These are phyloP conservation scores for Drosera capensis DNA, from an alignment of 148 eudicot species.

Conservation along the genomic window DNA sequence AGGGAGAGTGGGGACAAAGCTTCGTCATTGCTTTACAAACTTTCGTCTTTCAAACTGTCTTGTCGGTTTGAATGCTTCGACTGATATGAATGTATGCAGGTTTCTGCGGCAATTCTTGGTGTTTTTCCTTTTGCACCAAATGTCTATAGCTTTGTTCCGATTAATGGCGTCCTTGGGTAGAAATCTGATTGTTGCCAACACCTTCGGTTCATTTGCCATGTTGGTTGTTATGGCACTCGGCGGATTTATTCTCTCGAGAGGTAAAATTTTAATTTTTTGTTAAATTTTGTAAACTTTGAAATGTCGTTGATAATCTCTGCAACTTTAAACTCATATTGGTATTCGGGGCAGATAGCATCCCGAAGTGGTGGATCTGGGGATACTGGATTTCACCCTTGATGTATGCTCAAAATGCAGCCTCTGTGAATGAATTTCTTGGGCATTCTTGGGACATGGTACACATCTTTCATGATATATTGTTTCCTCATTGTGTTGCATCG, in stretches of 20 bases:
- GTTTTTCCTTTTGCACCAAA: conserved; percentile 76
- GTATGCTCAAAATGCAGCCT: conserved; percentile 99
- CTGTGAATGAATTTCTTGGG: conserved; percentile 89
- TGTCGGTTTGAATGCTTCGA: not conserved
- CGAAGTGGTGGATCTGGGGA: conserved; percentile 87
- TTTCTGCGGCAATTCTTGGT: conserved; percentile 54
- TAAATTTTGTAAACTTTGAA: too few species aligned
- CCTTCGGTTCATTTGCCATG: conserved; percentile 91
- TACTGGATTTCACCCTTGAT: conserved; percentile 97
- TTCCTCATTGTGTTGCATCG: not conserved
- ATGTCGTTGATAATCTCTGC: not conserved
- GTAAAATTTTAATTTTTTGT: conserved; percentile 13
- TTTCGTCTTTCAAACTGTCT: not conserved
- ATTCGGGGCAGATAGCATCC: conserved; percentile 42
- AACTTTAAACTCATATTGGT: conserved; percentile 2
- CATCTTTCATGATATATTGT: not conserved
- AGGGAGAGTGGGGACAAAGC: not conserved
- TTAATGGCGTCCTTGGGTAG: conserved; percentile 89
- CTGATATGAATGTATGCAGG: conserved; percentile 26
- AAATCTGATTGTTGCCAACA: conserved; percentile 82
- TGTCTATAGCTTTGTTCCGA: conserved; percentile 84
- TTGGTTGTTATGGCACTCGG: conserved; percentile 92
- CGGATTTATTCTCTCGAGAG: conserved; percentile 86
- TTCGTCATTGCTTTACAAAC: not conserved
- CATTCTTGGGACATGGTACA: conserved; percentile 82